Base-by-base conservation (phyloP, 2,329 filamentous ascomycete species). In the Cercospora berteroae region DNA sequence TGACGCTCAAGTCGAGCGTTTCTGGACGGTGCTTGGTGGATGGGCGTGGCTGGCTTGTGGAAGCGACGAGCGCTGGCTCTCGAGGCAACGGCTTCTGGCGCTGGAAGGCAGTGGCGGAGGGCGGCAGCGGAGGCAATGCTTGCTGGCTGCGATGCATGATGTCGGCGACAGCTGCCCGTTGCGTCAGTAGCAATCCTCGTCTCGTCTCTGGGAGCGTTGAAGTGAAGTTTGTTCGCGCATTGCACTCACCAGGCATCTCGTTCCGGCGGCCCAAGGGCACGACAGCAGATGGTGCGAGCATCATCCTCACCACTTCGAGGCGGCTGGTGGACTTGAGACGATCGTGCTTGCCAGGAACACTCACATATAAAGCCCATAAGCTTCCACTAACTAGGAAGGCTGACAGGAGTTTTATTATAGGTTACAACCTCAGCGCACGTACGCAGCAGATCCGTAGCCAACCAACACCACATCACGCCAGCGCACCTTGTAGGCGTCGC, bases 1-100 rank as follows among this genome's bases (percentile, higher is more conserved):
- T 70, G 36, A 61, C 67, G 57, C 55, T 66, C 66, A 75, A 64
- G 29, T 62, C 70, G 50, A 75, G 69, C 16, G 68, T 65, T 31
- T 69, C 58, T 31, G 74, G 74, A 39, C 70, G 71, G 58, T 67
- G 68, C 58, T 64, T 60, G 27, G 59, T 59, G 52, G 66, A 59
- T 36, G 67, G 60, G 7, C n/a, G 64, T 64, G 13, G 67, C 61
- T 29, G 50, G 36, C 16, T 42, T n/a, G 36, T 42, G 36, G 36
- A 42, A 42, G 44, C 44, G 44, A 25, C 18, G 44, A 50, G 44
- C 44, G 44, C 44, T 50, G 44, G 48, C 13, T 18, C 25, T 12
- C 48, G 33, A 25, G 61, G 62, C 50, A 64, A 44, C 50, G 31
- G 50, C 33, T 64, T 64, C 63, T 52, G 31, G 58, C 31, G 50